Base-by-base conservation (phyloP, 768 basidiomycete genomes). In the Kwoniella shandongensis region DNA sequence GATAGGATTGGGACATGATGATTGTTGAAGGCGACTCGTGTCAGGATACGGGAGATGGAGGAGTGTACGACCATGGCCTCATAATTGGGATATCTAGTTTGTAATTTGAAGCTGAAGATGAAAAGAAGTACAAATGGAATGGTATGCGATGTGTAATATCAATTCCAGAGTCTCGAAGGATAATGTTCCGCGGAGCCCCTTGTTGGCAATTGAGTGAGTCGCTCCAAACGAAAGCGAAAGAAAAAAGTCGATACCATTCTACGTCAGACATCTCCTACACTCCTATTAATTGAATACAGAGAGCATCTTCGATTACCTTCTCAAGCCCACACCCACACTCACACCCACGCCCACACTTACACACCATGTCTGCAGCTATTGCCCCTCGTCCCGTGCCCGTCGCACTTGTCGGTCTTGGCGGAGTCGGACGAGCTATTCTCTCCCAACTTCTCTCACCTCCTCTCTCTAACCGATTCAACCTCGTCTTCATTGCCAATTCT, bases 351-450 rank as follows among this genome's bases (percentile, higher is more conserved):
- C 13, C 26, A 36, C 35, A 50, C 13, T 5, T 7, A 15, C 41
- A 27, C 40, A 51, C 22, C n/a, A 58, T 58, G 56, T 44, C 56
- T 5, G 15, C 49, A 20, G 32, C 47, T 15, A 48, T 63, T 62
- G 63, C 51, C 59, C 49, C 57, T 52, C 40, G 66, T n/a, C 66
- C 64, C 15, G 63, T 70, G 44, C 69, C 72, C n/a, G 84, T 97
- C 51, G 90, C 90, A 41, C 81, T 60, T 62, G 81, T 97, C 53
- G 96, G 96, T 56, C 83, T 91, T 29, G 96, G 96, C 2, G 88
- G 94, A 50, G 96, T 99, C 23, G 96, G 96, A 26, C 81, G 84
- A 38, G 89, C 91, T 72, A 84, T 98, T 67, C 81, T 98, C 75
- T 77, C 81, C 39, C 96, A 98, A 77, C 81, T 97, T 22, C 79